Evolutionary conservation across 2,329 filamentous ascomycete species (phyloP), one percentile per base, ranked within the genome.

Genomic region (Didymella pomorum): DNA sequence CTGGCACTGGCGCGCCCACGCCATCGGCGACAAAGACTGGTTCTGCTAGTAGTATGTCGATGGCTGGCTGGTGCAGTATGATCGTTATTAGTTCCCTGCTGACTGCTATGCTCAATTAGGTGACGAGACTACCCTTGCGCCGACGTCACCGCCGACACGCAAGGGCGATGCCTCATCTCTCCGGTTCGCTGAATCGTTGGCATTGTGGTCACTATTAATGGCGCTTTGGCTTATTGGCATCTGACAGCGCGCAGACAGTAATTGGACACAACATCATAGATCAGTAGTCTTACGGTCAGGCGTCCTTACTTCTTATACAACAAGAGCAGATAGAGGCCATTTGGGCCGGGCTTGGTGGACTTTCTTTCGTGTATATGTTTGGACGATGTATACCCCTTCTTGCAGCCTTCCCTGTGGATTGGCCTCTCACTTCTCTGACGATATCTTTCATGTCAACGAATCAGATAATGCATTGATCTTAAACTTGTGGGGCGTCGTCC

Each of bases 11-110:
- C n/a, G 61, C 57, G 18, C 55, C 64, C 2, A 58, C 61, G 46
- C 68, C 68, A 23, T 61, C 64, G 9, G 54, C 52, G 29, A 64
- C 60, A 31, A 63, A 65, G 52, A 56, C 65, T 50, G 68, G 67
- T 3, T 60, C 64, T 23, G 58, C 58, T 44, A 61, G 47, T 29
- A 55, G 45, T 52, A 45, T 55, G 55, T 54, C 54, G 44, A 52
- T 52, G 35, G 54, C 46, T 51, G 47, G 54, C 33, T 61, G 58
- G 58, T 50, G 48, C 42, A 37, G 58, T 44, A 50, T 60, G 43
- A 43, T 51, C 29, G 48, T 51, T 26, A 44, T 56, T 33, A 49
- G 52, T 42, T 50, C 52, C 31, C 20, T 60, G 52, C 58, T 60
- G 49, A 60, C 49, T 35, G 58, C 31, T 49, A 9, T 60, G 49